These are phyloP conservation scores for Diaporthe eres DNA, from an alignment of 2,329 filamentous ascomycete genomes.

Conservation along the genomic window DNA sequence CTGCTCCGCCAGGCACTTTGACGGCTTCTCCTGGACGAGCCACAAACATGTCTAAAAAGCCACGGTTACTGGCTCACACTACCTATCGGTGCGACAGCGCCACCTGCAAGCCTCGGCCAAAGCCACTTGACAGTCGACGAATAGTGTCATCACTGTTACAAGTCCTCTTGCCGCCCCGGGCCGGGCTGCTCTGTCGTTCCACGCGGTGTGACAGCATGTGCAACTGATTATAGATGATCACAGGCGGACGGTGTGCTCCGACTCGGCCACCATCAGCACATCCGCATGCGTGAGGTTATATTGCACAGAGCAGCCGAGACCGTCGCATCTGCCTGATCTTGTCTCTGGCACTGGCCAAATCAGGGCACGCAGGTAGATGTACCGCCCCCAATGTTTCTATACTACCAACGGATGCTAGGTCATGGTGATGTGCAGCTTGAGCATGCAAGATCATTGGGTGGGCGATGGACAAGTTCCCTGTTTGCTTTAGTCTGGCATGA, in stretches of 20 bases:
- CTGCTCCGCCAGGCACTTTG: neutral
- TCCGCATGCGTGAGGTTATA: neutral
- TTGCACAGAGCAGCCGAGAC: neutral
- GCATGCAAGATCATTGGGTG: neutral
- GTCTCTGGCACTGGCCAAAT: neutral
- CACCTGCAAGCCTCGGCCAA: neutral
- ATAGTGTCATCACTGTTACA: neutral
- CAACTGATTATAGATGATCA: neutral
- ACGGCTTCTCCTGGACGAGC: neutral
- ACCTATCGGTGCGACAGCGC: neutral
- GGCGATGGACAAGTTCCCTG: neutral
- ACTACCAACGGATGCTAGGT: neutral
- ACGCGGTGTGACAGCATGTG: neutral
- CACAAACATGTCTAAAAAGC: neutral
- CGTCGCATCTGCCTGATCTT: neutral
- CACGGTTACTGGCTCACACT: neutral
- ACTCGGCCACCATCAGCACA: neutral
- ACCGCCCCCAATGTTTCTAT: neutral
- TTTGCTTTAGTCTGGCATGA: neutral
- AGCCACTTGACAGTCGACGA: neutral
- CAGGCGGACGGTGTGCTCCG: neutral
- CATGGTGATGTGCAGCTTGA: neutral
- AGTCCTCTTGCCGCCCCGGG: neutral
- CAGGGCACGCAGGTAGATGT: neutral
- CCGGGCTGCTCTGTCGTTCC: neutral